Conservation (phyloP, 768 basidiomycete genomes). For the Trametes cubensis region DNA sequence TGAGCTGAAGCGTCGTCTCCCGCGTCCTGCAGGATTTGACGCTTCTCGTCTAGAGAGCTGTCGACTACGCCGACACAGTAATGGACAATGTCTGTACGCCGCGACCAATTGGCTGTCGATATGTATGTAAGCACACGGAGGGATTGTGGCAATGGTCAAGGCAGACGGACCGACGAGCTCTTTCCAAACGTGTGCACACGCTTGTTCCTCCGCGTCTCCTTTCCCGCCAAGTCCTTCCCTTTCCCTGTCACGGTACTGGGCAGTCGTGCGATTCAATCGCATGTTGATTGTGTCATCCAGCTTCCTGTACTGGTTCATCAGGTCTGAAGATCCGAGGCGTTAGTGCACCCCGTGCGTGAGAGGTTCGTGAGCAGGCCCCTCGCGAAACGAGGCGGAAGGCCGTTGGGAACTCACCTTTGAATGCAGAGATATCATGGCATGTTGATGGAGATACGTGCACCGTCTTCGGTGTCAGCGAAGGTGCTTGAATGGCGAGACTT, state of each 20-base stretch:
- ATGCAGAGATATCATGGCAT: constrained; percentile 73
- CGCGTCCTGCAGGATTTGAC: constrained; percentile 44
- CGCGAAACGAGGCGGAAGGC: constrained; percentile 3
- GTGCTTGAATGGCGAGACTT: constrained; percentile 70
- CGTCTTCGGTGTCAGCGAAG: constrained; percentile 57
- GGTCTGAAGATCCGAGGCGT: constrained; percentile 50
- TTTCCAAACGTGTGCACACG: constrained; percentile 76
- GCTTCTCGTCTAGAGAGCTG: constrained; percentile 60
- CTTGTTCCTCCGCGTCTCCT: constrained; percentile 68
- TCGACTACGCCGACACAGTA: constrained; percentile 78
- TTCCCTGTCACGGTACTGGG: constrained; percentile 73
- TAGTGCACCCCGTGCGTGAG: neutral
- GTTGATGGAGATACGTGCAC: constrained; percentile 76
- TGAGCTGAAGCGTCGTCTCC: constrained; percentile 47
- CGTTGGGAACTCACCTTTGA: constrained; percentile 58
- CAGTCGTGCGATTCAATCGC: constrained; percentile 79
- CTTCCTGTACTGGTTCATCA: constrained; percentile 79
- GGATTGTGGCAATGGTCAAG: neutral
- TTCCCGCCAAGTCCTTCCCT: constrained; percentile 48
- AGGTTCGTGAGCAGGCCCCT: neutral
- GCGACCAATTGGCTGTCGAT: constrained; percentile 58
- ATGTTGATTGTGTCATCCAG: constrained; percentile 81
- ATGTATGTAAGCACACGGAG: neutral
- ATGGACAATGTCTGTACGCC: constrained; percentile 69
- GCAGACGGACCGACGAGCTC: constrained; percentile 69